Evolutionary conservation across 2,329 filamentous ascomycete species (phyloP).

Genomic region (Pseudocercospora macadamiae): DNA sequence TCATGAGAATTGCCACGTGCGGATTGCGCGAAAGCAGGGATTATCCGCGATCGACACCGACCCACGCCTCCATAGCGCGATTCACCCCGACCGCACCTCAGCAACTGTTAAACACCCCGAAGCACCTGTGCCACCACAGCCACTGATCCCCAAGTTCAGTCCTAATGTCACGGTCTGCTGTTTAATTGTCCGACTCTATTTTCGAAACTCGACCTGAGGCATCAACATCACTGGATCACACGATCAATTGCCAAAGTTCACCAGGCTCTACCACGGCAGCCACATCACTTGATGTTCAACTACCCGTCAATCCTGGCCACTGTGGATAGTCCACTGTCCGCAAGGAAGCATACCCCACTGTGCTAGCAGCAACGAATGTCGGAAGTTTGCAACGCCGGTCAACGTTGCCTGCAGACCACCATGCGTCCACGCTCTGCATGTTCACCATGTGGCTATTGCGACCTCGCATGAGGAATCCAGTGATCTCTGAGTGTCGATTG

Average conservation of each 20-base stretch:
- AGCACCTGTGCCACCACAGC: neutral
- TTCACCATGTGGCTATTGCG: no score
- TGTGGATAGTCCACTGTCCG: neutral
- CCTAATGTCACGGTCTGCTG: neutral
- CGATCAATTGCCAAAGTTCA: neutral
- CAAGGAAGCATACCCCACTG: no score
- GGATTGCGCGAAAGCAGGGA: neutral
- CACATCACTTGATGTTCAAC: no score
- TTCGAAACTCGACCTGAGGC: neutral
- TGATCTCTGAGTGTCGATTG: no score
- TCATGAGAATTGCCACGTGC: neutral
- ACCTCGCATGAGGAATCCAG: no score
- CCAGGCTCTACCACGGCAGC: no score
- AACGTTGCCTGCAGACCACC: no score
- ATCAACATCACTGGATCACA: neutral
- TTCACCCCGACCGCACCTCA: neutral
- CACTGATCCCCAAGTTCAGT: neutral
- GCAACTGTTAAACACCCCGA: slow-evolving; percentile 1
- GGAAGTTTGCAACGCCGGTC: no score
- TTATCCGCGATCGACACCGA: neutral
- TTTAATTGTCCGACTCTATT: neutral
- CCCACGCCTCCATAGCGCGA: neutral
- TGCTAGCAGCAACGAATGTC: no score
- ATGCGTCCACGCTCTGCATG: no score
- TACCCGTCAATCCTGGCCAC: no score